phyloP scores from a whole-genome alignment of 805 yeast genomes.

The Schwanniomyces vanrijiae region DNA sequence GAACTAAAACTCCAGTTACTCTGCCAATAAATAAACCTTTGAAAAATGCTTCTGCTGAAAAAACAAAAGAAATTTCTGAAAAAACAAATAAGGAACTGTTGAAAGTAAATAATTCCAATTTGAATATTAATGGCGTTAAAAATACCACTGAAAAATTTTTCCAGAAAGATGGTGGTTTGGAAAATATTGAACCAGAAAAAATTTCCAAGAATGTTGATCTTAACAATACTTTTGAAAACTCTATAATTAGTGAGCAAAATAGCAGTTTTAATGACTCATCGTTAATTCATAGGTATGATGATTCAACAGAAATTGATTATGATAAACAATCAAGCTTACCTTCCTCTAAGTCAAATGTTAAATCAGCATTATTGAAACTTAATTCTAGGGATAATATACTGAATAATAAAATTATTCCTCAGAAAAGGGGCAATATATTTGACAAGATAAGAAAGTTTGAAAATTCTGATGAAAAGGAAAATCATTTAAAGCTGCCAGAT shows the following conservation, averaged over 20 bases:
- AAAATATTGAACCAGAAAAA: not conserved
- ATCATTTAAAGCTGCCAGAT: not conserved
- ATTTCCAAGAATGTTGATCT: not conserved
- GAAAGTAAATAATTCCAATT: too few relatives aligned
- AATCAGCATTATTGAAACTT: conserved; percentile 27
- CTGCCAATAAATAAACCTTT: too few relatives aligned
- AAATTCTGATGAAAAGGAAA: conserved; percentile 14
- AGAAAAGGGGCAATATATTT: conserved; percentile 21
- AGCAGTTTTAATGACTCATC: not conserved
- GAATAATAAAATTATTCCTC: conserved; percentile 9
- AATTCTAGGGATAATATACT: conserved; percentile 16
- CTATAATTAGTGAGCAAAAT: not conserved
- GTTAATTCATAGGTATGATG: not conserved
- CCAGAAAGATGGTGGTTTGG: not conserved
- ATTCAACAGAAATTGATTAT: not conserved
- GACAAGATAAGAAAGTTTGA: conserved; percentile 41
- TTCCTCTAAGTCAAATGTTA: conserved; percentile 3
- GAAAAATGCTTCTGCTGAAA: too few relatives aligned
- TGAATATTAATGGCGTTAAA: too few relatives aligned
- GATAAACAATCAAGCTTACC: not conserved
- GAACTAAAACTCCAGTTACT: too few relatives aligned
- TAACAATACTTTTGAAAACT: not conserved
- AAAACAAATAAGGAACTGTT: too few relatives aligned
- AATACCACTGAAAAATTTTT: too few relatives aligned
- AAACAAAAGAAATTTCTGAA: too few relatives aligned